A percentile compares a stretch with the other conserved stretches of the same genome.
phyloP scores from a whole-genome alignment of 306 rosid genomes.

The Lathyrus sativus region DNA sequence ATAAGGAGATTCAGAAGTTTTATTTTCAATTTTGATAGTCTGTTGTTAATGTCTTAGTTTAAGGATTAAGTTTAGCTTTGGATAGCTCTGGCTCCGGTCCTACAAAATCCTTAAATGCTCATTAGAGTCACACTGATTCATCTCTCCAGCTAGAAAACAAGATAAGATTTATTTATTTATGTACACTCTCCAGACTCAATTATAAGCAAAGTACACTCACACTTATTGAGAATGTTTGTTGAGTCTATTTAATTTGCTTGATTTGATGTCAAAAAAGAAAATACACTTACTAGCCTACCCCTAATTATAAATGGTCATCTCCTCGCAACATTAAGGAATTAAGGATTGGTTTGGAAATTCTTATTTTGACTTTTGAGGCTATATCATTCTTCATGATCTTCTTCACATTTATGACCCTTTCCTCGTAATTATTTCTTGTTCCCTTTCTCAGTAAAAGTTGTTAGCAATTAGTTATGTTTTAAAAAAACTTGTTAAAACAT shows the following conservation, averaged over 20 bases:
- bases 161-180: not conserved
- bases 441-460: not conserved
- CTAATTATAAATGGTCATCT: not conserved
- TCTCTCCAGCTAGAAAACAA: not conserved
- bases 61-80: not conserved
- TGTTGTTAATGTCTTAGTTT: not conserved
- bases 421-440: not conserved
- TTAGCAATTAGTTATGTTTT: too few species aligned
- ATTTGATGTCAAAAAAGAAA: not conserved
- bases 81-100: not conserved
- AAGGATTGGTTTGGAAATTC: not conserved
- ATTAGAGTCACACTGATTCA: not conserved
- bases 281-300: not conserved
- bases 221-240: not conserved
- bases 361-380: not conserved
- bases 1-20: not conserved
- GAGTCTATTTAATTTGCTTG: not conserved
- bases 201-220: not conserved
- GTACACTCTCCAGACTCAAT: not conserved
- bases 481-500: not conserved
- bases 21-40: not conserved
- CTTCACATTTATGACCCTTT: not conserved
- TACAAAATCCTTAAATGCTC: not conserved
- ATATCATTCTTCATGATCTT: not conserved
- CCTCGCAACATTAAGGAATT: not conserved